Base-by-base conservation (phyloP, 805 yeast species). In the Wickerhamomyces chambardii region DNA sequence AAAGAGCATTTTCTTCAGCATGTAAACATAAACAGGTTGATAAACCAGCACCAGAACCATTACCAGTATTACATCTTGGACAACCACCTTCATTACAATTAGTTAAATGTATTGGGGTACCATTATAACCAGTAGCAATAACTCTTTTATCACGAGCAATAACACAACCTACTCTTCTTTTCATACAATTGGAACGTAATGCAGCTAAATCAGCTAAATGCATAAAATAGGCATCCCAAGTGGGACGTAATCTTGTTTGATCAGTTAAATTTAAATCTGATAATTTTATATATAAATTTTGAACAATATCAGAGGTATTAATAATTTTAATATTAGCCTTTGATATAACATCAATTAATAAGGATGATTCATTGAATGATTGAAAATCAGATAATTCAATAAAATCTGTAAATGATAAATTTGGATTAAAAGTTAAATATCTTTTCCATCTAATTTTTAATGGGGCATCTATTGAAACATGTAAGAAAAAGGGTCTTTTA, bases 21-120 rank as follows among this genome's bases (percentile, higher is more conserved):
- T 92, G 99, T 25, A 92, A 59, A 56, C 99, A 92, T 33, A 92
- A 59, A 56, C 99, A 92, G 0, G 97, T 86, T 4, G 81, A 70
- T 28, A 90, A 61, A 2, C 70, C 75, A 3, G 73, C 66, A 3
- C 95, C 95, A 3, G 70, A 58, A 3, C 62, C 61, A 35, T 66
- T 66, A 7, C 82, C 89, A 18, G 70, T 61, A 50, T 92, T 92
- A 56, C 99, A 92, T 28, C 98, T 64, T 5, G 74, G 59, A 57
- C 99, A 92, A 1, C 99, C 99, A 17, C 98, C 98, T 47, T 86
- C 90, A 50, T 85, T 89, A 59, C 99, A 92, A 49, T 92, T 92
- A 18, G 66, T 64, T 48, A 86, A 60, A 39, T 87, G 84, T 29
- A 95, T 69, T 10, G 99, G 97, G 0, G 99, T 92, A 2, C 99